Base-by-base conservation (phyloP, 1,284 basidiomycete species). In the Sporisorium sorghi region DNA sequence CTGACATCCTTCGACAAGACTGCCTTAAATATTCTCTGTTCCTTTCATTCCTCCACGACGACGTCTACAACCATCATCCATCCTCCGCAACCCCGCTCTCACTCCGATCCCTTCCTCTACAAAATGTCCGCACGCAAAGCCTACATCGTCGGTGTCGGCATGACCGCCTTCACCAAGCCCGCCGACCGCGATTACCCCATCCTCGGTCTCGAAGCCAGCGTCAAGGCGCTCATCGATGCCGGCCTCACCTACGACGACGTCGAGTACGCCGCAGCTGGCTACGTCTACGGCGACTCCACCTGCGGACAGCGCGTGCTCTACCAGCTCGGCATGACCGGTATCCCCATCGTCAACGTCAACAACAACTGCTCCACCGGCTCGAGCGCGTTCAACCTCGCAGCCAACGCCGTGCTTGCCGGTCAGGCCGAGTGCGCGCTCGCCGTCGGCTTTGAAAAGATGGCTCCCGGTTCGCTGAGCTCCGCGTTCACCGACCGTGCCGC, bases 321-420 rank as follows among this genome's bases (percentile, higher is more conserved):
- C 85, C 90, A 90, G 82, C 89, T 94, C 46, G 93, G 93, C 17
- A 87, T 94, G 85, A 94, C 92, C 5, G 88, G 89, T 26, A 93
- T 94, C 66, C 93, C 93, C 1, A 91, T 94, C 78, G 88, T 91
- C 55, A 94, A 94, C 78, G 91, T 93, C 53, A 93, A 92, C 86
- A 93, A 93, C 74, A 82, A 82, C 74, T 82, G 79, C 73, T 81
- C 79, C 54, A 82, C 80, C 50, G 80, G 80, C 50, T 82, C 80
- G 19, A 75, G 75, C 39, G 80, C 80, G 48, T 77, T 82, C 58
- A 77, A 64, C 35, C 66, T 79, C 48, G 79, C 76, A 49, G 77
- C 66, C 58, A 76, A 79, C 55, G 71, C 74, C 30, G 79, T 82
- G 35, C 91, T 90, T 77, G 88, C 88, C 24, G 91, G 91, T 11